Conservation (phyloP, 805 yeast species). For the Saccharomycopsis schoenii region DNA sequence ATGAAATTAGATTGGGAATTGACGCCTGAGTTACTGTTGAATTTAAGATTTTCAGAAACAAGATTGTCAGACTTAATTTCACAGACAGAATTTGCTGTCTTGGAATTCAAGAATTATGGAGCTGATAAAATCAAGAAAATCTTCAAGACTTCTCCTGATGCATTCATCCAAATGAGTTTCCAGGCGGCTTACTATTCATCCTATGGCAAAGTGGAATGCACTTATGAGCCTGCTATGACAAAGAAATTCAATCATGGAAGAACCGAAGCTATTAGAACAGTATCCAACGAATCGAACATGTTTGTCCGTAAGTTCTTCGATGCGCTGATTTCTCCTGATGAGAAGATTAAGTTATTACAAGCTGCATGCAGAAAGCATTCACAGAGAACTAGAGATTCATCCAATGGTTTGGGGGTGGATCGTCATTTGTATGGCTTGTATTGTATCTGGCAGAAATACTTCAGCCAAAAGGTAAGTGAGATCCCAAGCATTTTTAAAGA, state of each 20-base stretch:
- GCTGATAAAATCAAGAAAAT: conserved; percentile 60
- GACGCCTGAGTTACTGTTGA: conserved; percentile 65
- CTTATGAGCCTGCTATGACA: conserved; percentile 96
- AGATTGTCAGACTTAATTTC: conserved; percentile 77
- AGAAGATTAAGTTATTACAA: conserved; percentile 49
- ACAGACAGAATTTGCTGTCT: conserved; percentile 77
- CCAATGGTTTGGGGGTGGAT: conserved; percentile 83
- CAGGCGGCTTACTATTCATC: conserved; percentile 88
- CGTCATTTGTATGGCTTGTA: conserved; percentile 82
- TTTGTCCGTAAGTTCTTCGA: conserved; percentile 84
- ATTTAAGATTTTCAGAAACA: conserved; percentile 85
- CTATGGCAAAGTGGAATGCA: conserved; percentile 87
- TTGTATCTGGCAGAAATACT: conserved; percentile 74
- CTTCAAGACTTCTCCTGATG: conserved; percentile 88
- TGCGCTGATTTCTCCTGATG: conserved; percentile 27
- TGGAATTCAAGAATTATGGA: conserved; percentile 65
- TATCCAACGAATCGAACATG: conserved; percentile 65
- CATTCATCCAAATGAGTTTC: conserved; percentile 87
- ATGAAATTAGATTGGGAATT: conserved; percentile 77
- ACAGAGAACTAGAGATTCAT: conserved; percentile 54
- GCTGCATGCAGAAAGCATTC: conserved; percentile 68
- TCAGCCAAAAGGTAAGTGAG: conserved; percentile 24
- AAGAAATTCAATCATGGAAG: conserved; percentile 80
- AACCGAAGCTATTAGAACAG: conserved; percentile 86
- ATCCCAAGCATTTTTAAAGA: conserved; percentile 77